A percentile compares a stretch with the other conserved stretches of the same genome.
These are phyloP conservation scores for Cyanodermella asteris DNA, from an alignment of 2,329 filamentous ascomycete genomes.

Conservation along the genomic window DNA sequence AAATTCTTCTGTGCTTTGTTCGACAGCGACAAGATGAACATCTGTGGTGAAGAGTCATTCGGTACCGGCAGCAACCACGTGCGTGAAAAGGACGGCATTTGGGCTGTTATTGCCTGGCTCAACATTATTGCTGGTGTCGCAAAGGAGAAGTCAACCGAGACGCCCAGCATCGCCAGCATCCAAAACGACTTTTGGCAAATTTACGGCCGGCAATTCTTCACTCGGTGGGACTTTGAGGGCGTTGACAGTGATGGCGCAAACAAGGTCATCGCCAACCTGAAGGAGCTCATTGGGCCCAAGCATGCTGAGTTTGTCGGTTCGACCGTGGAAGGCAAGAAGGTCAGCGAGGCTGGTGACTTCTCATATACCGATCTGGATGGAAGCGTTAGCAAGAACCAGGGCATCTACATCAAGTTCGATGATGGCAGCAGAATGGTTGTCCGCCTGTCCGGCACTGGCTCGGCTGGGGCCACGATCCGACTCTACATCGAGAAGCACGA, in stretches of 20 bases:
- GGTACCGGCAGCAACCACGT: constrained; percentile 97
- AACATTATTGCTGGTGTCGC: constrained; percentile 95
- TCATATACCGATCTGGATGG: constrained; percentile 97
- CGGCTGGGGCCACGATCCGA: constrained; percentile 85
- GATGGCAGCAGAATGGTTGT: constrained; percentile 91
- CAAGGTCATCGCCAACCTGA: constrained; percentile 67
- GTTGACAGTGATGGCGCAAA: constrained; percentile 78
- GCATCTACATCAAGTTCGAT: constrained; percentile 82
- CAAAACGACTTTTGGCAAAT: constrained; percentile 93
- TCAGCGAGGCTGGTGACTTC: constrained; percentile 82
- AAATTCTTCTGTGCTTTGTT: constrained; percentile 98
- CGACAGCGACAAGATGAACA: constrained; percentile 86
- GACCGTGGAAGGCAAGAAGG: constrained; percentile 59
- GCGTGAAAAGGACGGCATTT: constrained; percentile 94
- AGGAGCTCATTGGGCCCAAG: constrained; percentile 49
- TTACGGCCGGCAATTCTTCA: constrained; percentile 97
- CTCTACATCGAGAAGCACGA: constrained; percentile 96
- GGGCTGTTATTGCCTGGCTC: constrained; percentile 92
- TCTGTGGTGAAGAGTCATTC: constrained; percentile 96
- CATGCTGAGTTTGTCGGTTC: constrained; percentile 61
- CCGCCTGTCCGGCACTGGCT: constrained; percentile 82
- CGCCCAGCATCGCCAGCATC: constrained; percentile 84
- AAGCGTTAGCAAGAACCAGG: constrained; percentile 86
- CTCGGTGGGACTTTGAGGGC: constrained; percentile 93
- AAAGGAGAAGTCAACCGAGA: constrained; percentile 54